Evolutionary conservation across 225 moss, liverwort and hornwort genomes (phyloP), one percentile per base, ranked within the genome.

Genomic region (Lunularia cruciata): DNA sequence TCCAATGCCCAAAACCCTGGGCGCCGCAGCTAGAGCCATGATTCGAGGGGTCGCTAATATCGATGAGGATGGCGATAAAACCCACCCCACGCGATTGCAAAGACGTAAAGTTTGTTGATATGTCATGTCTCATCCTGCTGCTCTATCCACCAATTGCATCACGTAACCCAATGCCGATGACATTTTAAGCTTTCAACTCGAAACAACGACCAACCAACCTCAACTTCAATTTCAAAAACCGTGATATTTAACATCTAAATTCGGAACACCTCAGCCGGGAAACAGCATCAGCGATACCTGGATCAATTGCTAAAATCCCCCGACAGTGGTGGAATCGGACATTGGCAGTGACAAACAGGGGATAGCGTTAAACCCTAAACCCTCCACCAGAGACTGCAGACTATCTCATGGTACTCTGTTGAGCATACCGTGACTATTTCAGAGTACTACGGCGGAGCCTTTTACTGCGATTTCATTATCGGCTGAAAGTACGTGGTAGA

Each of bases 61-160:
- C 20, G 38, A 22, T 8, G 52, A n/a, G 5, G 70, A 71, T 13
- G 71, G 31, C 5, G 74, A 58, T 18, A 54, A 27, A 42, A 53
- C 63, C 60, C 59, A 69, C 61, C 72, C 72, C 54, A 63, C 62
- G 51, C 61, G 45, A 46, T 51, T 68, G 55, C 36, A 57, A 28
- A 72, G 22, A 42, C 68, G 47, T 11, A 68, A 30, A 35, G 68
- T 47, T 22, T 72, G 77, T 30, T 43, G 63, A 59, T 78, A 63
- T 68, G 55, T 72, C 72, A 78, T 78, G 31, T 35, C 72, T 78
- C 77, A 78, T 73, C 42, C 67, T 67, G 49, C 8, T 67, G 47
- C 65, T 65, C 65, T 20, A 34, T 23, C 35, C n/a, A 22, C 34
- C 49, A 6, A 25, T 7, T 13, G 49, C 67, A 35, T 36, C 47